Conservation (phyloP, 1,139 yeast genomes). For the Yarrowia galli region DNA sequence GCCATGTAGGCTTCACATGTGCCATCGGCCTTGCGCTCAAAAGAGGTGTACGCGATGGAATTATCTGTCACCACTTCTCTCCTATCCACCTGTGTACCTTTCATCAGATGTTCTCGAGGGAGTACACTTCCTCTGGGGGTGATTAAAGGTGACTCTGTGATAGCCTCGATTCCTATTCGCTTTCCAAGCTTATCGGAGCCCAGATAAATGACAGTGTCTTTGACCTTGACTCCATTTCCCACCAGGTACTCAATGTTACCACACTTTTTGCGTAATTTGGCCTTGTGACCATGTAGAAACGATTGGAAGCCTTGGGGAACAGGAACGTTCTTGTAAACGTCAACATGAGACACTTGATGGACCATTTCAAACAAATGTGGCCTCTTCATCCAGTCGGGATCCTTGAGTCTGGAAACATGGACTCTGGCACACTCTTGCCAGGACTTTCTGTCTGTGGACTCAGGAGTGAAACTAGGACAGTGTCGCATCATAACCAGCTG, state of each 20-base stretch:
- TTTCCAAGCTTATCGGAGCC: background rate
- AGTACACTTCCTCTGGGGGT: no score
- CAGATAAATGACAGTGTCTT: background rate
- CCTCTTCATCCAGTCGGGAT: background rate
- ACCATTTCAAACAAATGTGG: background rate
- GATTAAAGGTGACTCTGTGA: no score
- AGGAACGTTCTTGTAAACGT: background rate
- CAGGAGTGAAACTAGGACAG: background rate
- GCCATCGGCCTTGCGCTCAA: no score
- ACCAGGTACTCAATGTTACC: background rate
- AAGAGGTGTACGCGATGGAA: no score
- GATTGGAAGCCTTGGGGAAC: background rate
- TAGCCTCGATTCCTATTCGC: background rate
- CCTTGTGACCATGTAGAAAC: background rate
- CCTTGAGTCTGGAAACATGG: background rate
- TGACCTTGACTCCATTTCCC: background rate
- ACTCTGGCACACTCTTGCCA: background rate
- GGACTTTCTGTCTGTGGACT: background rate
- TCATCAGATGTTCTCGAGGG: no score
- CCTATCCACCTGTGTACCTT: no score
- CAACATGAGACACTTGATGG: no score
- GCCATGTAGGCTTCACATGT: no score
- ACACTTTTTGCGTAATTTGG: background rate
- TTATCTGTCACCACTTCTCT: no score
- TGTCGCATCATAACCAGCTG: conserved; percentile 6